Evolutionary conservation across 169 alveolate species (phyloP), one percentile per base, ranked within the genome.

Genomic region (Cryptosporidium felis): DNA sequence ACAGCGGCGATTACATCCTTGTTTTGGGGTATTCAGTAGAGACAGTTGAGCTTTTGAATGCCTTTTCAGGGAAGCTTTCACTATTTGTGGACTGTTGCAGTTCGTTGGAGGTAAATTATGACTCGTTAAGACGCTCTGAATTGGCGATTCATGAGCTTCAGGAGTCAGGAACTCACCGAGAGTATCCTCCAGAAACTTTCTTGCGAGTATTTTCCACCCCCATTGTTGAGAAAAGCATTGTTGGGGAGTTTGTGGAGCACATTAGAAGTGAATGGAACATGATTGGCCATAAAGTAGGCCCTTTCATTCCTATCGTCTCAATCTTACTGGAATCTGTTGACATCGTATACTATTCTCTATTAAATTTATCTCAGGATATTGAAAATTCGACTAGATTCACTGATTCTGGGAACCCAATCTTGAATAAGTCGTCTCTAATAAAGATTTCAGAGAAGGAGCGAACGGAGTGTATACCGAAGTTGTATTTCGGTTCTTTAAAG

Each of bases 11-110:
- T 47, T 49, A 53, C 21, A 74, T 53, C 18, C 56, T 56, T 10
- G 66, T 74, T 26, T 56, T 74, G 28, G 85, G 85, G 10, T 74
- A 53, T 21, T 74, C 85, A 12, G 56, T 74, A 23, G 85, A 74
- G 28, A 40, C 42, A 18, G 41, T 74, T 21, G 85, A 74, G n/a
- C 58, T 74, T 3, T 53, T 74, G 61, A 74, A 74, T 74, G 66
- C 85, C 10, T 56, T 74, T 56, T 49, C 85, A 10, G 67, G 56
- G 9, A 74, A 65, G 28, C 21, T 74, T 10, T 40, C 56, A 21
- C 10, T 36, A 16, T 36, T 74, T 49, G 30, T 53, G 14, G 65
- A 56, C 8, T 74, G 51, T 32, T 74, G 85, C 41, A 38, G 21
- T 34, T 49, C 74, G 8, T 38, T 49, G 23, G 81, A 65, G 26